Evolutionary conservation across 345 rosid species (phyloP), one percentile per base, ranked within the genome.

Genomic region (Viola odorata): DNA sequence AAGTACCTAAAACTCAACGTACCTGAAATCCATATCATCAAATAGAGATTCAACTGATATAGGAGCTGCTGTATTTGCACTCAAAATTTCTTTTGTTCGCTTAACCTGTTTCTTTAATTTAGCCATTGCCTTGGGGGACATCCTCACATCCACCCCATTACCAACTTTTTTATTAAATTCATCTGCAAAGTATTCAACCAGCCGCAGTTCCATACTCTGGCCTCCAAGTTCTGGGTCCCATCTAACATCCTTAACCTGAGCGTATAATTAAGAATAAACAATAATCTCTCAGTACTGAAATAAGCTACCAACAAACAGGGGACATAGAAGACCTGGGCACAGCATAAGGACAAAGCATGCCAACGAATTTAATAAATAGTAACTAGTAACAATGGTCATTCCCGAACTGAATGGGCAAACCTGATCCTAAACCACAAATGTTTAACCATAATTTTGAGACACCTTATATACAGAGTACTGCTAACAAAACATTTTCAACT

Each of bases 151-250:
- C 78, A 85, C 78, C 39, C 91, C 96, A 74, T 73, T 78, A 49
- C 97, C 99, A 53, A 84, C 79, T 72, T 91, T 88, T 72, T 86
- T 86, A 78, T 95, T 95, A 71, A 95, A 91, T 76, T 95, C 95
- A 70, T 91, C 99, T 0, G 97, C 92, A 73, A 94, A 90, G 78
- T 79, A 77, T 62, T 94, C 99, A 68, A 86, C 92, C 83, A 94
- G 60, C 55, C 85, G 78, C 68, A 79, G 69, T 79, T 94, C 99
- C 96, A 94, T 88, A 67, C 72, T 75, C 80, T 80, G 94, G 58
- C 99, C 99, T 50, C 99, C 99, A 53, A 95, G 95, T 75, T 72
- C 84, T 7, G 89, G 68, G 67, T 88, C 94, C 99, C 99, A 95
- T 80, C 95, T 95, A 64, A 95, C 97, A 82, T 95, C 99, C 85